Percentiles rank a stretch among this genome's conserved stretches.
Evolutionary conservation across 495 filamentous ascomycete species (phyloP).

Genomic region (Xylaria cubensis): DNA sequence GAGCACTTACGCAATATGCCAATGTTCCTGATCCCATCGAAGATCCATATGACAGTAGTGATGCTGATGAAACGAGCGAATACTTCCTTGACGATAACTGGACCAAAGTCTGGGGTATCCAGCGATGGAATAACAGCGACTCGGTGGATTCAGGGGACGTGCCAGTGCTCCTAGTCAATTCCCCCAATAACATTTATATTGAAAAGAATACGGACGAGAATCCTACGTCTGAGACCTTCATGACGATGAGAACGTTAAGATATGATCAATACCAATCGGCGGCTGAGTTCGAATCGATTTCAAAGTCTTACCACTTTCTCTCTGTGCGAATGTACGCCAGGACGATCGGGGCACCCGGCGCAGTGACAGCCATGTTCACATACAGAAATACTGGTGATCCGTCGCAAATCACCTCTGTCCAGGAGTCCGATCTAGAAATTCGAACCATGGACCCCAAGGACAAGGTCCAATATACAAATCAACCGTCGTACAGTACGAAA

Average conservation of each 20-base stretch:
- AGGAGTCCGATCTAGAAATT: conserved; percentile 82
- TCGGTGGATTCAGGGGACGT: conserved; percentile 46
- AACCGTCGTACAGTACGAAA: conserved; percentile 58
- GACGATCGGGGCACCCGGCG: conserved; percentile 60
- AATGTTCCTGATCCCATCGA: conserved; percentile 46
- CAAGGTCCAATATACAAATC: conserved; percentile 74
- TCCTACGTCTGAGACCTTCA: conserved; percentile 54
- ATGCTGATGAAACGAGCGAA: conserved; percentile 45
- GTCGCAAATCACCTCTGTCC: conserved; percentile 47
- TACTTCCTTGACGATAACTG: conserved; percentile 50
- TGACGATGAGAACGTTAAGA: conserved; percentile 68
- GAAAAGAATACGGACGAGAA: conserved; percentile 46
- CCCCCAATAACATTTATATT: conserved; percentile 71
- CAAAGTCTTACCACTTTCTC: conserved; percentile 61
- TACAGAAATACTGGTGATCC: conserved; percentile 50
- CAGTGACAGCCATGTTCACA: conserved; percentile 76
- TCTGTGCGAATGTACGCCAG: conserved; percentile 68
- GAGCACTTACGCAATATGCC: conserved; percentile 52
- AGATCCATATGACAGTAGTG: conserved; percentile 35
- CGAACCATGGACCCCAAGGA: conserved; percentile 64
- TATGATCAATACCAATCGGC: conserved; percentile 63
- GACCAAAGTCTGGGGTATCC: conserved; percentile 62
- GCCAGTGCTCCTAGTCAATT: conserved; percentile 63
- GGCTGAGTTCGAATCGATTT: conserved; percentile 67
- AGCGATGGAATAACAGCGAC: conserved; percentile 61